Evolutionary conservation across 768 basidiomycete genomes (phyloP), one percentile per base, ranked within the genome.

Genomic region (Gymnopilus dilepis): DNA sequence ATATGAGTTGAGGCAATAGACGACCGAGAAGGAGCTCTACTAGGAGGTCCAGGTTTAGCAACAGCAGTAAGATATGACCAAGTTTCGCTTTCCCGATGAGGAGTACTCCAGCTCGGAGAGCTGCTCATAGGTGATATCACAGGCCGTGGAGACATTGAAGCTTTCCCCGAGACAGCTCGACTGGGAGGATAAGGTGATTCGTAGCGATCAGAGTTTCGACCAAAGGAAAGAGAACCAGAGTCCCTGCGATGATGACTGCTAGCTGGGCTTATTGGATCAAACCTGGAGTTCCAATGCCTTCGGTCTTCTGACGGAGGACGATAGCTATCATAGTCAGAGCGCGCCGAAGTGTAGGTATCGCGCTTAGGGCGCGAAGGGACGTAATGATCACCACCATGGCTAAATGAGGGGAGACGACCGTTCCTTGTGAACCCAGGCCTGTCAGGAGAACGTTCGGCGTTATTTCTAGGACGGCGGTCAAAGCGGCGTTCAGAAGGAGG

Each of bases 1-100:
- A 70, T 74, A 41, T 76, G 77, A 26, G 81, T 78, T 56, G 87
- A 87, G n/a, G 81, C 82, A 65, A 82, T 82, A 43, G 84, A 85
- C 13, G 86, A 87, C 50, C 82, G 82, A 62, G 86, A 86, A 37
- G 75, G 73, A 40, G 83, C 83, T 65, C 82, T 64, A 24, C 65
- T 48, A 33, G 63, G 60, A 22, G 51, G 52, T 31, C 61, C 63
- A 19, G 56, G 51, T 62, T 64, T 66, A 22, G 58, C 33, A 53
- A 57, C 43, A 54, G 59, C 41, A 31, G 63, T 48, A 65, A 62
- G 65, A 60, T 65, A 63, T 24, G 65, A 58, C 69, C 69, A 69
- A 55, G 64, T 40, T 6, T 59, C 60, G 43, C 57, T 42, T 15
- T 67, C 50, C 3, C 54, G n/a, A 26, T 61, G 60, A 28, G 61